Percentiles rank a stretch among this genome's conserved stretches.
Conservation (phyloP, 2,329 filamentous ascomycete genomes). For the Claviceps sp. region DNA sequence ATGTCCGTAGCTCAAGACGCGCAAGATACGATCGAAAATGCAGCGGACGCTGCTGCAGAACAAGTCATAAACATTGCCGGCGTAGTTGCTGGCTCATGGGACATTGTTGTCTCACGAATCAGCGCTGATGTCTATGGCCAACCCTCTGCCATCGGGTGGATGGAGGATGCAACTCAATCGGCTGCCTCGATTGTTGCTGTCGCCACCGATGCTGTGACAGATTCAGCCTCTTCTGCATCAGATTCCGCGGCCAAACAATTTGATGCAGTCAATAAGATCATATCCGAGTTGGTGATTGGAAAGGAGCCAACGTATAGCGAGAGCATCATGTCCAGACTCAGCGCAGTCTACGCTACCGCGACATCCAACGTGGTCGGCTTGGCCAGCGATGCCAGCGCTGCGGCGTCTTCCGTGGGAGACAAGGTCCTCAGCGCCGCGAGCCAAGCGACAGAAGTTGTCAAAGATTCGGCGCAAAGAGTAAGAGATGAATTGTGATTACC, state of each 20-base stretch:
- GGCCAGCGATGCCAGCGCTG: slow-evolving; percentile 20
- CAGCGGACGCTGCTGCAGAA: slow-evolving; percentile 32
- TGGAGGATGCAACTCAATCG: slow-evolving; percentile 29
- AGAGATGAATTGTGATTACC: slow-evolving; percentile 30
- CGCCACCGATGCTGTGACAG: slow-evolving; percentile 34
- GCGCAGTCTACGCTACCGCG: slow-evolving; percentile 58
- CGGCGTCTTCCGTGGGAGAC: slow-evolving; percentile 20
- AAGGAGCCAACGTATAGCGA: slow-evolving; percentile 74
- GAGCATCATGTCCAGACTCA: slow-evolving; percentile 60
- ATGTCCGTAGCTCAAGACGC: slow-evolving; percentile 25
- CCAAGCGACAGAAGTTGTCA: slow-evolving; percentile 29
- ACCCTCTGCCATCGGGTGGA: slow-evolving; percentile 45
- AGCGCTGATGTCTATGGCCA: slow-evolving; percentile 59
- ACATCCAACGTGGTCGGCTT: slow-evolving; percentile 38
- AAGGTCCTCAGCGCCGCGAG: slow-evolving; percentile 24
- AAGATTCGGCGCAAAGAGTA: slow-evolving; percentile 21
- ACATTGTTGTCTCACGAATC: slow-evolving; percentile 41
- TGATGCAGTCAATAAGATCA: slow-evolving; percentile 53
- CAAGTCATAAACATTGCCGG: slow-evolving; percentile 23
- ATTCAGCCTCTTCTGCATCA: slow-evolving; percentile 39
- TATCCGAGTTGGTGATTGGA: slow-evolving; percentile 64
- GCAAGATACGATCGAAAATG: slow-evolving; percentile 24
- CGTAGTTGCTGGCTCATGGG: slow-evolving; percentile 26
- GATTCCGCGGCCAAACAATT: slow-evolving; percentile 51
- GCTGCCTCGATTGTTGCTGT: slow-evolving; percentile 47